Evolutionary conservation across 2,329 filamentous ascomycete genomes (phyloP), one percentile per base, ranked within the genome.

Genomic region (Lecanicillium sp.): DNA sequence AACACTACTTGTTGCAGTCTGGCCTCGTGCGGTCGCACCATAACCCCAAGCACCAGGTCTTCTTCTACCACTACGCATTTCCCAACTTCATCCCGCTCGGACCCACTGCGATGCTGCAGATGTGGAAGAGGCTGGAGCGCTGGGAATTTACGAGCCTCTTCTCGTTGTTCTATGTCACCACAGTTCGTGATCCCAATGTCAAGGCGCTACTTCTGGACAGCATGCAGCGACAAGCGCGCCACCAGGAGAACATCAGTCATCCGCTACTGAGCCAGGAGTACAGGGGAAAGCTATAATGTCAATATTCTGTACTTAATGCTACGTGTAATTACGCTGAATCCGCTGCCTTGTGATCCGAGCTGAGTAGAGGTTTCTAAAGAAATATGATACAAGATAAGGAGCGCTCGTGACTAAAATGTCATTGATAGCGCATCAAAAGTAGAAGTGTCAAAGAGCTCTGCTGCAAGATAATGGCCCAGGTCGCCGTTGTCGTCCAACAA

Each of bases 11-110:
- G 9, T 4, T 12, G 4, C 11, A 50, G 48, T 50, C 48, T 32
- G 48, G 48, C 5, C 24, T 50, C 27, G 26, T 42, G 14, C 48
- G 48, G 36, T 35, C 36, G 3, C 48, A 50, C 21, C 48, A 50
- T 21, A 45, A 20, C 21, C 17, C 33, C 15, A 15, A 15, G 8
- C 48, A 50, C 21, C 48, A 50, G 12, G 27, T 30, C 4, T 50
- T 50, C 42, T 50, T 50, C 48, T 50, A 45, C 20, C 48, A 50
- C 17, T 50, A 50, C 14, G 48, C 48, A 12, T 50, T 46, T 14
- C 48, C 48, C 2, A 50, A 50, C 15, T 50, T 50, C 26, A 45
- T 50, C 8, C 42, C 48, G 4, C 42, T 50, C 4, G 48, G 48
- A 5, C 48, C 48, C 6, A 50, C 42, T 8, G 42, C 48, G 4